Conservation (phyloP, 78 protist genomes). For the Dictyostelium firmibasis region DNA sequence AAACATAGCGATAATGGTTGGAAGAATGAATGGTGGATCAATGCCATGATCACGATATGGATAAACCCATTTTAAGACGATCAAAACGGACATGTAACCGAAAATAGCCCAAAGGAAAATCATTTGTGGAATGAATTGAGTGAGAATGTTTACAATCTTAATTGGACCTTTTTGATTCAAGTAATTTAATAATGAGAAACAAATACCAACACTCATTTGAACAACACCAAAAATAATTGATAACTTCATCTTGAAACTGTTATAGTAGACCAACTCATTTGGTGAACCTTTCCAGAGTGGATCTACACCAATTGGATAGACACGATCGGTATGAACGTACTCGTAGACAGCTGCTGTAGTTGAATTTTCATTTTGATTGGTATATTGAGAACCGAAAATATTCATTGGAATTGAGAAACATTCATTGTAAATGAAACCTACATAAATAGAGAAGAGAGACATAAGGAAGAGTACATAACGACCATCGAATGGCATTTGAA, state of each 20-base stretch:
- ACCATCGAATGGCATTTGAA: conserved; percentile 94
- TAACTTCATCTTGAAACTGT: conserved; percentile 99
- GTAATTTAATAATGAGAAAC: conserved; percentile 89
- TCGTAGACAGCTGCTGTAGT: not conserved
- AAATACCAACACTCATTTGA: conserved; percentile 97
- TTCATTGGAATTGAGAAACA: conserved; percentile 73
- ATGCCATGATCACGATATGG: not conserved
- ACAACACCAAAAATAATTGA: conserved; percentile 97
- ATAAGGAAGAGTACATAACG: conserved; percentile 98
- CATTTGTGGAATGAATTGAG: conserved; percentile 96
- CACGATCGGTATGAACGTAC: not conserved
- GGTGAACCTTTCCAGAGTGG: conserved; percentile 86
- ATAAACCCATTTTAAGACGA: conserved; percentile 80
- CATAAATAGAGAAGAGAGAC: conserved; percentile 97
- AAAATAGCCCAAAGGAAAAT: conserved; percentile 97
- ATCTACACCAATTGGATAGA: conserved; percentile 95
- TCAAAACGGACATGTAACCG: conserved; percentile 91
- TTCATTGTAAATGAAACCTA: conserved; percentile 99
- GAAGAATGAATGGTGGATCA: conserved; percentile 73
- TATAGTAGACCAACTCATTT: conserved; percentile 94
- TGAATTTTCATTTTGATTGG: too few relatives aligned
- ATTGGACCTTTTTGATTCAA: conserved; percentile 75
- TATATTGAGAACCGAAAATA: conserved; percentile 48
- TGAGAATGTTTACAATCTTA: conserved; percentile 84
- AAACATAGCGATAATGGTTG: conserved; percentile 77